Percentiles rank a stretch among this genome's conserved stretches.
Conservation (phyloP, 139 green algal species). For the Micractinium sp. region DNA sequence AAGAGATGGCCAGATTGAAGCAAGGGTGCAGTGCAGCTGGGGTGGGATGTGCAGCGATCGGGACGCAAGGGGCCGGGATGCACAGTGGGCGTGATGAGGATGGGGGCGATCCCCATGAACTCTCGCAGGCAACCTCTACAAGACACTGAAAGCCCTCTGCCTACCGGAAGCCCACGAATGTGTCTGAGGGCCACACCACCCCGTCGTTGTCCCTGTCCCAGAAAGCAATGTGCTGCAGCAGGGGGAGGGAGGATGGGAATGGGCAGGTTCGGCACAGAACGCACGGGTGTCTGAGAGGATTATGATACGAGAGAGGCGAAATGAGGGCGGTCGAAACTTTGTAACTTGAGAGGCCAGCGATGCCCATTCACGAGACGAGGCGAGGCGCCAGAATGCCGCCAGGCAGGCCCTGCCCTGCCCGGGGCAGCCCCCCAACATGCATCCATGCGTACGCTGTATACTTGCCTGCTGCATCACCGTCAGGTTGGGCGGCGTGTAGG, state of each 20-base stretch:
- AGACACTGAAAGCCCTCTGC: not conserved
- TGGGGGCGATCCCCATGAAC: no score
- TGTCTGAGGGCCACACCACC: slow-evolving; percentile 17
- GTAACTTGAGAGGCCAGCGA: no score
- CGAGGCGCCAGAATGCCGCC: not conserved
- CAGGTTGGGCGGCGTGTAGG: slow-evolving; percentile 28
- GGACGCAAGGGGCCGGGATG: no score
- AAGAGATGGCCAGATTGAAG: not conserved
- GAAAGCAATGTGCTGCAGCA: slow-evolving; percentile 33
- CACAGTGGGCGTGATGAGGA: no score
- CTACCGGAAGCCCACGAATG: slow-evolving; percentile 53
- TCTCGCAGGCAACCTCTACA: not conserved
- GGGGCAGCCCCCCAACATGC: not conserved
- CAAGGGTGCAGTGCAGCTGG: not conserved
- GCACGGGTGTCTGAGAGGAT: not conserved
- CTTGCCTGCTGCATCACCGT: slow-evolving; percentile 35
- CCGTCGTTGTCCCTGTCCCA: slow-evolving; percentile 30
- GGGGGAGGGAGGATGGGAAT: not conserved
- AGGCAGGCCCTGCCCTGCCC: not conserved
- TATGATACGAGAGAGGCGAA: no score
- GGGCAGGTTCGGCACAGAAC: not conserved
- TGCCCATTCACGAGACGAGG: no score
- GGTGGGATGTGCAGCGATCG: not conserved
- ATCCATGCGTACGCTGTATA: not conserved
- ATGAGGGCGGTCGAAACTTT: no score